Conservation (phyloP, 371 early-diverging fungal genomes). For the Rhizopus microsporus region DNA sequence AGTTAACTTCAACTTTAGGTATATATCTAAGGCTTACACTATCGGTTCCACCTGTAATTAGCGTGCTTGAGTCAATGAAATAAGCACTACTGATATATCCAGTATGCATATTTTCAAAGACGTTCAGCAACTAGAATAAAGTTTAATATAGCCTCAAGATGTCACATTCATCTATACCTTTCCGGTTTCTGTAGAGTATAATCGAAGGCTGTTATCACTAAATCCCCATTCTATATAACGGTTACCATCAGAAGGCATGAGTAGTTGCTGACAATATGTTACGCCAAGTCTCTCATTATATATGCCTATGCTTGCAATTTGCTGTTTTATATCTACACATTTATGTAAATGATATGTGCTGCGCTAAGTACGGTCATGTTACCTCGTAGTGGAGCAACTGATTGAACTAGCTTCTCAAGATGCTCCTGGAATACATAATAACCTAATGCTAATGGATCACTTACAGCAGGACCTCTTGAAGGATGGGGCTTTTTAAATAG, state of each 20-base stretch:
- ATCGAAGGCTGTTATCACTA: constrained; percentile 66
- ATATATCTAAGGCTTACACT: constrained; percentile 36
- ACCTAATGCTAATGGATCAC: constrained; percentile 38
- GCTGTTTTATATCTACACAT: constrained; percentile 51
- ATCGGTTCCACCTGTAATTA: constrained; percentile 77
- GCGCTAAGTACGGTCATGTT: constrained; percentile 1
- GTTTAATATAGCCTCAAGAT: neutral
- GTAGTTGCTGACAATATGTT: constrained; percentile 50
- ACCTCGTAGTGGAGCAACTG: constrained; percentile 59
- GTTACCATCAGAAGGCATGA: constrained; percentile 59
- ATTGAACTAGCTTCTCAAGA: constrained; percentile 58
- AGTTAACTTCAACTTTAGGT: neutral
- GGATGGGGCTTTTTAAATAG: constrained; percentile 83
- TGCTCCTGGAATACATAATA: constrained; percentile 55
- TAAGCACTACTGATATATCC: constrained; percentile 67
- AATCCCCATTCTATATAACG: constrained; percentile 78
- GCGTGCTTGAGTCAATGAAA: constrained; percentile 65
- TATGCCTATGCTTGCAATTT: constrained; percentile 55
- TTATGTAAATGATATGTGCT: neutral
- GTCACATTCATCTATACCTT: constrained; percentile 41
- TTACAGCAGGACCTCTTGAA: constrained; percentile 35
- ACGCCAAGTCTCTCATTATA: constrained; percentile 53
- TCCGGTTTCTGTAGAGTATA: constrained; percentile 61
- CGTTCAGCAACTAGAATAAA: constrained; percentile 45
- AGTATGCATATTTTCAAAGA: constrained; percentile 75